Evolutionary conservation across 305 asterid species (phyloP).

Genomic region (Fraxinus angustifolia): DNA sequence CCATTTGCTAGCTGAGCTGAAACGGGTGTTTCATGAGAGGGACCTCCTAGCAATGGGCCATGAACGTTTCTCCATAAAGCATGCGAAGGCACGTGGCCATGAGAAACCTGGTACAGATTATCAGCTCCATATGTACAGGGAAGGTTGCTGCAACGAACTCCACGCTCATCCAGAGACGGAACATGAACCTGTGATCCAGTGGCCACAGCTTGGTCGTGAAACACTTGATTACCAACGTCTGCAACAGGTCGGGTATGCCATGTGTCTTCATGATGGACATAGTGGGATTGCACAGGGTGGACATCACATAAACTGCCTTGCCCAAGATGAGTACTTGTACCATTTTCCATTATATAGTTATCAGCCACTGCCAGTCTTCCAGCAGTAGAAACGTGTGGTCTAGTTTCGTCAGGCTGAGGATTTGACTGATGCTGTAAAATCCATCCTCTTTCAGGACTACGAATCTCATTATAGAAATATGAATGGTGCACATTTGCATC

Average conservation of each 20-base stretch:
- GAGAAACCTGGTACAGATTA: slow-evolving; percentile 57
- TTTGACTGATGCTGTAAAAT: slow-evolving; percentile 50
- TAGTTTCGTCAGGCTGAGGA: slow-evolving; percentile 57
- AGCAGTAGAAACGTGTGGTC: slow-evolving; percentile 40
- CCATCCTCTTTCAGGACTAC: slow-evolving; percentile 71
- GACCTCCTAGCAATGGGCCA: slow-evolving; percentile 53
- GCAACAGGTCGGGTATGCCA: slow-evolving; percentile 53
- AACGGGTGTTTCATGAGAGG: slow-evolving; percentile 49
- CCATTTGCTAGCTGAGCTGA: slow-evolving; percentile 61
- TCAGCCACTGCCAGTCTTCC: slow-evolving; percentile 47
- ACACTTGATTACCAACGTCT: slow-evolving; percentile 55
- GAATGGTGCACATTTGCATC: slow-evolving; percentile 55
- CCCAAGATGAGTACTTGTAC: slow-evolving; percentile 42
- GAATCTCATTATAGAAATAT: slow-evolving; percentile 49
- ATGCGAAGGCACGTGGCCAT: slow-evolving; percentile 54
- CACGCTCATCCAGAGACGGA: slow-evolving; percentile 17
- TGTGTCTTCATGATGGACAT: slow-evolving; percentile 61
- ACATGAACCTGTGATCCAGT: slow-evolving; percentile 52
- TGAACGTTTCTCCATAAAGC: slow-evolving; percentile 74
- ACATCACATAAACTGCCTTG: slow-evolving; percentile 55
- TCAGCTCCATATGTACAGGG: slow-evolving; percentile 60
- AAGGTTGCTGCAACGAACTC: background rate
- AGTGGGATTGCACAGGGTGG: slow-evolving; percentile 50
- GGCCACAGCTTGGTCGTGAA: slow-evolving; percentile 57
- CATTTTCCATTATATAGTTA: slow-evolving; percentile 52